Evolutionary conservation across 176 grass and related monocot genomes (phyloP).

Genomic region (Eragrostis nindensis): DNA sequence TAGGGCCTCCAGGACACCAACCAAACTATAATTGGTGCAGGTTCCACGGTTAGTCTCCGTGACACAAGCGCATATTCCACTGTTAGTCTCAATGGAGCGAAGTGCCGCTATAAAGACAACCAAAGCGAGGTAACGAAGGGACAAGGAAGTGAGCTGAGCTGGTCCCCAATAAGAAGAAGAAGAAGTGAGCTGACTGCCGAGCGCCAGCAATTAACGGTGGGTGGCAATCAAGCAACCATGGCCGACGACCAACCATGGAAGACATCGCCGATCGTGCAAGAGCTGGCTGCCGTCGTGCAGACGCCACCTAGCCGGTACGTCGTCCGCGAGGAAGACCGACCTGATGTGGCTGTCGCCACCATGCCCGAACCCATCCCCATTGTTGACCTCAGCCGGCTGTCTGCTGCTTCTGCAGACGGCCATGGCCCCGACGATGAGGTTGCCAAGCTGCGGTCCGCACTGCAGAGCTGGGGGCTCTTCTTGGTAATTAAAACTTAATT

Average conservation of each 20-base stretch:
- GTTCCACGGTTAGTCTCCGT: no score
- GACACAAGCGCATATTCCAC: no score
- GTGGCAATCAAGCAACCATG: slow-evolving; percentile 15
- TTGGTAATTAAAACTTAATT: slow-evolving; percentile 35
- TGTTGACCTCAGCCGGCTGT: slow-evolving; percentile 52
- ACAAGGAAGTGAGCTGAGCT: no score
- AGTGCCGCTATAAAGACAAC: no score
- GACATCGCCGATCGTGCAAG: slow-evolving; percentile 43
- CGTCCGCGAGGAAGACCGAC: slow-evolving; percentile 7
- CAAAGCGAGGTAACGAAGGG: no score
- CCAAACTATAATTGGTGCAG: no score
- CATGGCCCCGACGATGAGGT: slow-evolving; percentile 19
- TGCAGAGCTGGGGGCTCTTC: slow-evolving; percentile 57
- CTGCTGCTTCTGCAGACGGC: not conserved
- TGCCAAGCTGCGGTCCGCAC: slow-evolving; percentile 30
- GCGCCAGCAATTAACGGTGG: no score
- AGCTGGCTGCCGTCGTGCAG: slow-evolving; percentile 34
- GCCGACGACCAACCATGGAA: slow-evolving; percentile 27
- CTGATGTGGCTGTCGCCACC: not conserved
- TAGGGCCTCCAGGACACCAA: no score
- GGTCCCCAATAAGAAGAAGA: no score
- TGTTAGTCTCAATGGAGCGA: no score
- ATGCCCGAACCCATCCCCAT: slow-evolving; percentile 35
- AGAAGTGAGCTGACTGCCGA: no score
- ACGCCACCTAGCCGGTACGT: slow-evolving; percentile 52